Percentiles rank a stretch among this genome's conserved stretches.
phyloP scores from a whole-genome alignment of 176 grass and related monocot species.

The Hsuehochloa calcarea region DNA sequence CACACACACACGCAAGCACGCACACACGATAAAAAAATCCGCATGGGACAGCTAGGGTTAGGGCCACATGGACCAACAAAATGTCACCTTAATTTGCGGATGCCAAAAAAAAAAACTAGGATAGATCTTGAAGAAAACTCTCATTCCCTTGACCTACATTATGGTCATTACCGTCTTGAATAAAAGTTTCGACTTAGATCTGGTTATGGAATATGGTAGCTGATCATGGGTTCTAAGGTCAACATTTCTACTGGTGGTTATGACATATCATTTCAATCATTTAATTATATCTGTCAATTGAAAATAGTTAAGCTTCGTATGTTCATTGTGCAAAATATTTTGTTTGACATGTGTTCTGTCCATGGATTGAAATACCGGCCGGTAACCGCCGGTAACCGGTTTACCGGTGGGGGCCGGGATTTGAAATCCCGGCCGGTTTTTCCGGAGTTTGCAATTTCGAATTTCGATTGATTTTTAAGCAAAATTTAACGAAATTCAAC shows the following conservation, averaged over 20 bases:
- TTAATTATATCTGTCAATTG: neutral
- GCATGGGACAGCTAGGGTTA: neutral
- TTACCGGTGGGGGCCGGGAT: too few relatives aligned
- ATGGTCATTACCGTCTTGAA: neutral
- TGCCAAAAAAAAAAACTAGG: neutral
- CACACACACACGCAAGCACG: too few relatives aligned
- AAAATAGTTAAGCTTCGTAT: neutral
- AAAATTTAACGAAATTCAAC: too few relatives aligned
- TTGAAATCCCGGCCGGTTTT: too few relatives aligned
- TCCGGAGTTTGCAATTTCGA: too few relatives aligned
- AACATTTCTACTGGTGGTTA: neutral
- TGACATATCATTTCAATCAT: slow-evolving; percentile 9
- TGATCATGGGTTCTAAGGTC: neutral
- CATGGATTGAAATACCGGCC: too few relatives aligned
- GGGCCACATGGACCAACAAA: neutral
- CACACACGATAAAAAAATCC: too few relatives aligned
- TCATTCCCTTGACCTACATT: neutral
- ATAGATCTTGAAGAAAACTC: neutral
- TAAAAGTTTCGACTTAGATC: neutral
- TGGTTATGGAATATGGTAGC: neutral
- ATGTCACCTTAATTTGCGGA: slow-evolving; percentile 21
- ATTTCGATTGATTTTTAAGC: too few relatives aligned
- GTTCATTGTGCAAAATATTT: neutral
- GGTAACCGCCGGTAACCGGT: too few relatives aligned
- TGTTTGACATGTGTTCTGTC: neutral